Percentiles rank a stretch among this genome's conserved stretches.
phyloP scores from a whole-genome alignment of 2,329 filamentous ascomycete genomes.

The Monilinia aucupariae region DNA sequence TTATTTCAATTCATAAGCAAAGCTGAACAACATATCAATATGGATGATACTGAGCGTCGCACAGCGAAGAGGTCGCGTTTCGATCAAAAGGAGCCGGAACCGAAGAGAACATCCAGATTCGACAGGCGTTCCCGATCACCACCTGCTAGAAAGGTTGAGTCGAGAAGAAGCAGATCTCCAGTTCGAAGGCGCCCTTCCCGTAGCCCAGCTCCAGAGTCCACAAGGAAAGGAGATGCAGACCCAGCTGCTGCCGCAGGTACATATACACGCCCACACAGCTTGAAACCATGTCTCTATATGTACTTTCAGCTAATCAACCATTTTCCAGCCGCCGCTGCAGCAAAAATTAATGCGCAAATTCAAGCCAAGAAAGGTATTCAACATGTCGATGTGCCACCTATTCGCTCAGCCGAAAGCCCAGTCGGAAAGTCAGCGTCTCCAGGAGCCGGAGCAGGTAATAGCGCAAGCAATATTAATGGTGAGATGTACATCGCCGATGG shows the following conservation, averaged over 20 bases:
- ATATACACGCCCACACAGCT: neutral
- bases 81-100: constrained; percentile 82
- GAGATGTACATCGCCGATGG: constrained; percentile 94
- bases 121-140: constrained; percentile 89
- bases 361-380: constrained; percentile 85
- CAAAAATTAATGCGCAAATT: constrained; percentile 76
- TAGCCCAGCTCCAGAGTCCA: constrained; percentile 31
- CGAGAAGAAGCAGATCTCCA: constrained; percentile 75
- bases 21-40: constrained; percentile 34
- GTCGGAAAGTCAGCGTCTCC: constrained; percentile 31
- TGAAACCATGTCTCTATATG: neutral
- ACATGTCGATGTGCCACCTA: constrained; percentile 82
- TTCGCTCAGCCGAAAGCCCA: constrained; percentile 45
- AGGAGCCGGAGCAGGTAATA: constrained; percentile 34
- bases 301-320: neutral
- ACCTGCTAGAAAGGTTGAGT: constrained; percentile 57
- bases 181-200: constrained; percentile 41
- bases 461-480: constrained; percentile 58
- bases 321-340: constrained; percentile 71
- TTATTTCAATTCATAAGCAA: neutral
- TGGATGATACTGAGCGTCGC: constrained; percentile 74
- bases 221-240: constrained; percentile 50
- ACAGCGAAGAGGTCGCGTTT: constrained; percentile 82
- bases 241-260: constrained; percentile 74
- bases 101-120: constrained; percentile 72